Evolutionary conservation across 2,329 filamentous ascomycete species (phyloP), one percentile per base, ranked within the genome.

Genomic region (Didymella lethalis): DNA sequence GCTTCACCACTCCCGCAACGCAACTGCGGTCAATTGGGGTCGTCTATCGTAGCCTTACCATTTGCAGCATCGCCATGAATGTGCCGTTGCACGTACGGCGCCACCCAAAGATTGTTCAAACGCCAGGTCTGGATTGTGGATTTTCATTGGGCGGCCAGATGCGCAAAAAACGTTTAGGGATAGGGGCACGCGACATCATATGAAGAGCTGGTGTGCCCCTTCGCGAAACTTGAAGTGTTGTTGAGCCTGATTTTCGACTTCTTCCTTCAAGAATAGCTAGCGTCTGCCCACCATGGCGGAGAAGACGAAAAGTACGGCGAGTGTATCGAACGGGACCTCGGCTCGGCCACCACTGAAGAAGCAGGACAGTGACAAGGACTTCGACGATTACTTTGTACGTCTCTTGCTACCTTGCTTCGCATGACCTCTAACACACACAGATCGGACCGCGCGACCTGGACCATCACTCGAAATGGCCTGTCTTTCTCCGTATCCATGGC

Each of bases 381-480:
- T 88, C 40, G 85, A 87, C 62, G 85, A 87, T 61, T 87, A 88
- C 69, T 88, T 88, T 68, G 84, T 83, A 75, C 44, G 79, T 69
- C 16, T 14, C 29, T 14, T 7, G 18, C 12, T 34, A 34, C 54
- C 10, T 14, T 36, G 7, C 32, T 36, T 10, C 6, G 4, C 12
- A 4, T 5, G 38, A 10, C 44, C n/a, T 12, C 60, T 70, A 58
- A 72, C 43, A 49, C 1, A 1, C 0, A 18, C 23, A 75, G 73
- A 48, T 74, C 25, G 86, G 86, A 10, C 90, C 90, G 25, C 84
- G 88, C 61, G 87, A 92, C 71, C 84, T 91, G 54, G 83, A 87
- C 56, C 85, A 85, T 66, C 90, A 92, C 76, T 92, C 89, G 14
- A 92, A 91, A 83, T 88, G 88, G 83, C 90, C 90, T 12, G 83